Percentiles rank a stretch among this genome's conserved stretches.
phyloP scores from a whole-genome alignment of 805 yeast genomes.

The Saturnispora mendoncae region DNA sequence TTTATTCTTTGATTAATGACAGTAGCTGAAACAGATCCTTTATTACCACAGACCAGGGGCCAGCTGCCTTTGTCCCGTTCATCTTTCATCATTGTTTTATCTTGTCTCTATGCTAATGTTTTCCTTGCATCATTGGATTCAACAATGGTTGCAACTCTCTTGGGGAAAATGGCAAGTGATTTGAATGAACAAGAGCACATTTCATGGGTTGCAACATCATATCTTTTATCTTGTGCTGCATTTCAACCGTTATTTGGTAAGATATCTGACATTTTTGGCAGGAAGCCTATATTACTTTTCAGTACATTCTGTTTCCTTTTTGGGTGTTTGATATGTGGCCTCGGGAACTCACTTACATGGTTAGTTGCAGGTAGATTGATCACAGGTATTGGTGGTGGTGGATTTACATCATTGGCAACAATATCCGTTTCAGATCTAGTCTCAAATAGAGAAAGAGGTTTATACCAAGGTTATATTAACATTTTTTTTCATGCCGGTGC shows the following conservation, averaged over 20 bases:
- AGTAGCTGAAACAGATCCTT: constrained; percentile 2
- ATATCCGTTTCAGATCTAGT: constrained; percentile 71
- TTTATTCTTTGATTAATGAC: constrained; percentile 3
- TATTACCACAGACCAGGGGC: constrained; percentile 1
- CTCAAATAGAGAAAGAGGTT: constrained; percentile 66
- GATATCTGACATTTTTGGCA: constrained; percentile 45
- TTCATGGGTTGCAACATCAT: constrained; percentile 37
- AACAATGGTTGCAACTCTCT: constrained; percentile 46
- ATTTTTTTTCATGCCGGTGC: constrained; percentile 71
- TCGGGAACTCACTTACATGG: constrained; percentile 33
- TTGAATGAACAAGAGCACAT: constrained; percentile 35
- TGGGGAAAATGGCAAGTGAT: constrained; percentile 45
- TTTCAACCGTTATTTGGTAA: constrained; percentile 51
- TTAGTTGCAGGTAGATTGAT: constrained; percentile 53
- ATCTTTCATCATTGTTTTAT: constrained; percentile 11
- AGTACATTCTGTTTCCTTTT: constrained; percentile 28
- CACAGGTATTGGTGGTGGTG: constrained; percentile 88
- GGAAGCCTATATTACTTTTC: constrained; percentile 31
- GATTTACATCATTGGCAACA: constrained; percentile 65
- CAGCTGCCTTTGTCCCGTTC: constrained; percentile 2
- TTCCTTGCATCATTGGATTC: constrained; percentile 44
- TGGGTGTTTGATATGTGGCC: constrained; percentile 37
- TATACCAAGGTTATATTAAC: constrained; percentile 77
- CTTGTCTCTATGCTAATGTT: constrained; percentile 20
- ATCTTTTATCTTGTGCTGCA: constrained; percentile 36